Evolutionary conservation across 2,329 filamentous ascomycete species (phyloP), one percentile per base, ranked within the genome.

Genomic region (Cladobotryum mycophilum): DNA sequence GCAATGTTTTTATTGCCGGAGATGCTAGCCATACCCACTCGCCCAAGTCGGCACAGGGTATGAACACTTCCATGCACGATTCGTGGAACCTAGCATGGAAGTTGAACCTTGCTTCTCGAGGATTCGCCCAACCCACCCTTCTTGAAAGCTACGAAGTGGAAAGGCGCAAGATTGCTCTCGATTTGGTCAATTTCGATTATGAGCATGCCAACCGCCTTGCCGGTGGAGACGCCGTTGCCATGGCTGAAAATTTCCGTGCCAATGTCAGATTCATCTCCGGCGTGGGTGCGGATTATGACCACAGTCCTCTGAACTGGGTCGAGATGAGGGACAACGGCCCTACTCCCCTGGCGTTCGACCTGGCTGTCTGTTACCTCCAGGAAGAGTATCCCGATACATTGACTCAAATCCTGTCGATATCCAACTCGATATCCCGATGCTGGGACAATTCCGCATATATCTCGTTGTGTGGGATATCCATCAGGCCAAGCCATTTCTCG

Each of bases 371-470:
- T 72, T 87, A 22, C 78, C 82, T 3, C 86, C 86, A 2, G 83
- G 83, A 38, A 86, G 81, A 66, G 85, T 85, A 15, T 86, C 84
- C 1, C 78, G 87, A 25, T 89, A 85, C 62, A 79, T 89, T 47
- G 87, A 91, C 66, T 83, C 86, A 3, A 91, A 90, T 59, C 86
- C 86, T 0, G 81, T 91, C 40, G 84, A 90, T 58, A 71, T 90
- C 25, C 85, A 91, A 63, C 79, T 89, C 5, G 87, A 90, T 60
- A 87, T 90, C 41, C 87, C 87, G 1, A 79, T 89, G 67, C 72
- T 90, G 5, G 84, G 86, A 22, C 87, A 91, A 61, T 91, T 90
- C 71, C 79, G 85, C 45, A 78, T 89, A 42, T 89, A 87, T 64
- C 76, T 90, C 53, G 78, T 91, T 53, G 78, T 82, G 54, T 81